These are phyloP conservation scores for Hypericum perforatum DNA, from an alignment of 345 rosid species.

Conservation along the genomic window DNA sequence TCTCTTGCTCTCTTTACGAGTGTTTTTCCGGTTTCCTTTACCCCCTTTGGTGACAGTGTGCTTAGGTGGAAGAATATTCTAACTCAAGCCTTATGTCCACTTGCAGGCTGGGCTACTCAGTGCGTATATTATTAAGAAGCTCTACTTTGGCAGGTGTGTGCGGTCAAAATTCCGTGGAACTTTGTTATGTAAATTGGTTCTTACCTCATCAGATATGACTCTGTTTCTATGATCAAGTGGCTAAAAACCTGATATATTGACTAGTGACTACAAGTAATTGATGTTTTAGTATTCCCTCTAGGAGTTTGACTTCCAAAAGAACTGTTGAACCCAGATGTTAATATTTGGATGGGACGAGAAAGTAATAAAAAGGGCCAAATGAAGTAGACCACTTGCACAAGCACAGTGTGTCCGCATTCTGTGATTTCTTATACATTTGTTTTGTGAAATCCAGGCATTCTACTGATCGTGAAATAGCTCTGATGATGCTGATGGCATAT, in stretches of 20 bases:
- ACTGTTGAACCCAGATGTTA: neutral
- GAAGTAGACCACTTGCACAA: no score
- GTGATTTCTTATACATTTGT: neutral
- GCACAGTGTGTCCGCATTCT: no score
- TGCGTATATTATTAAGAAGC: slow-evolving; percentile 74
- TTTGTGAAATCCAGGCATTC: slow-evolving; percentile 52
- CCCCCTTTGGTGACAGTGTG: neutral
- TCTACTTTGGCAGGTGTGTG: slow-evolving; percentile 72
- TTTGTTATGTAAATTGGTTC: neutral
- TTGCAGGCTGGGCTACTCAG: slow-evolving; percentile 84
- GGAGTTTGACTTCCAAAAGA: neutral
- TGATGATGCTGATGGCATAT: slow-evolving; percentile 93
- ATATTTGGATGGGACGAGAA: no score
- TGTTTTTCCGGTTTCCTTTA: neutral
- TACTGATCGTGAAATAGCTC: slow-evolving; percentile 90
- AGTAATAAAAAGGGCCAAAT: no score
- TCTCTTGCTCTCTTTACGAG: neutral
- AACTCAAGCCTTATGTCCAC: slow-evolving; percentile 6
- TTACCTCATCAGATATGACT: neutral
- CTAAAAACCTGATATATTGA: neutral
- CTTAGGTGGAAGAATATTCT: neutral
- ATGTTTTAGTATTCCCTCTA: neutral
- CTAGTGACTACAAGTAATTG: slow-evolving; percentile 1
- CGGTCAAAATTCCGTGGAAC: neutral
- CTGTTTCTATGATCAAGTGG: neutral